These are phyloP conservation scores for Euphrasia confusa DNA, from an alignment of 257 asterid species.

Conservation along the genomic window DNA sequence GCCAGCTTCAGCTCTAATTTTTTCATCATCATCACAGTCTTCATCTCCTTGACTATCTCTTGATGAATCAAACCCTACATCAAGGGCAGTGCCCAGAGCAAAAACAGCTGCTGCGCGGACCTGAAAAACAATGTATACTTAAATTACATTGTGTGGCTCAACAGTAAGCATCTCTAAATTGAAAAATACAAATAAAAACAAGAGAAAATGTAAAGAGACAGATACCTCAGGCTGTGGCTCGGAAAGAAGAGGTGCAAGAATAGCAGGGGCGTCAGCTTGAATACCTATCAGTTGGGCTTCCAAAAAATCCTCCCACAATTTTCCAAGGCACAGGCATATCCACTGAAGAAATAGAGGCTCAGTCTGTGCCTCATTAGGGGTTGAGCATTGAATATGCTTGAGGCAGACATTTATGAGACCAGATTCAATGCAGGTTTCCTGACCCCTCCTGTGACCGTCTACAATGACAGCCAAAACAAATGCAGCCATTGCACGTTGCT, in stretches of 20 bases:
- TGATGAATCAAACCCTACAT: constrained; percentile 72
- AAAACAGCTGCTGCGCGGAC: constrained; percentile 95
- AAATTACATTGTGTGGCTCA: constrained; percentile 28
- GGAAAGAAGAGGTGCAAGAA: constrained; percentile 73
- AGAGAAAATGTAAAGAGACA: constrained; percentile 13
- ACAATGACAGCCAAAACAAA: constrained; percentile 96
- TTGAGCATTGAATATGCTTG: constrained; percentile 77
- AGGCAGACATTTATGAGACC: constrained; percentile 72
- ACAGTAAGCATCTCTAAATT: constrained; percentile 1
- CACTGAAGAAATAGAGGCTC: constrained; percentile 96
- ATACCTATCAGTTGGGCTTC: constrained; percentile 84
- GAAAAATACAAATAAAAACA: not conserved
- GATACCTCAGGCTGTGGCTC: constrained; percentile 99
- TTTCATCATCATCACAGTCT: constrained; percentile 77
- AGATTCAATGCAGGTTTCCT: constrained; percentile 89
- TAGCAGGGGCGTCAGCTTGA: constrained; percentile 85
- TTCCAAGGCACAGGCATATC: constrained; percentile 96
- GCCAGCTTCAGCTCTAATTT: constrained; percentile 67
- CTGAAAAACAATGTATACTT: constrained; percentile 33
- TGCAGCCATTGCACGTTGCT: constrained; percentile 99
- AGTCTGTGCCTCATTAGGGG: constrained; percentile 71
- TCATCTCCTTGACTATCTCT: constrained; percentile 82
- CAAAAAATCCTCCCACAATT: constrained; percentile 85
- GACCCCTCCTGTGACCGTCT: constrained; percentile 93
- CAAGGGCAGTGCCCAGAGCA: constrained; percentile 83